Base-by-base conservation (phyloP, 1,139 yeast genomes). In the Hyphopichia fennica region DNA sequence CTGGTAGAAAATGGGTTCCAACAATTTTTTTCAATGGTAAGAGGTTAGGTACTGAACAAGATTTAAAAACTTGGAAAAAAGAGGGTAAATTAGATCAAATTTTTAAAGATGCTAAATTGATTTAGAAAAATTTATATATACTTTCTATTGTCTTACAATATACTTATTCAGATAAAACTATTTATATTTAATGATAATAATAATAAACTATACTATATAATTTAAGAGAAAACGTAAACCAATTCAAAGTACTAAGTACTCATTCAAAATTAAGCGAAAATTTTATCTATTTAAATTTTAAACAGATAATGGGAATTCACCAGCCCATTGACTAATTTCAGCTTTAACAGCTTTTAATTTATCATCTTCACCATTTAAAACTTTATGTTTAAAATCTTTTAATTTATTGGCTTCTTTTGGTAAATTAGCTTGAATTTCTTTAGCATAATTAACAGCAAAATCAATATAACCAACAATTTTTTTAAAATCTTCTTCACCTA, bases 311-410 rank as follows among this genome's bases (percentile, higher is more conserved):
- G 98, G 98, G 82, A 82, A 93, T 58, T 82, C 84, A 60, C 90
- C 90, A 52, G 96, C 95, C 98, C 98, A 93, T 54, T 77, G 78
- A 57, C 84, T 78, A 52, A 93, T 86, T 70, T 93, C 98, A 44
- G 75, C 68, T 75, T 88, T 89, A 57, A 86, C 77, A 39, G 73
- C 69, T 48, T 72, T 69, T 60, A 90, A 73, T 50, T 67, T 65
- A 60, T 84, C 91, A 41, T 78, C 82, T 48, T 83, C 79, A 52
- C 86, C 86, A 52, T 79, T 77, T 55, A 83, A 81, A 47, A 89
- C 81, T 63, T 81, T 82, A 53, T 82, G 81, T 74, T 90, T 90
- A 82, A 89, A 93, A 65, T 93, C 98, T 72, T 88, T 91, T 65
- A 93, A 81, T 75, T 85, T 90, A 75, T 91, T 90, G 46, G 95